A percentile compares a stretch with the other conserved stretches of the same genome.
These are phyloP conservation scores for Psilocybe subaeruginosa DNA, from an alignment of 768 basidiomycete species.

Conservation along the genomic window DNA sequence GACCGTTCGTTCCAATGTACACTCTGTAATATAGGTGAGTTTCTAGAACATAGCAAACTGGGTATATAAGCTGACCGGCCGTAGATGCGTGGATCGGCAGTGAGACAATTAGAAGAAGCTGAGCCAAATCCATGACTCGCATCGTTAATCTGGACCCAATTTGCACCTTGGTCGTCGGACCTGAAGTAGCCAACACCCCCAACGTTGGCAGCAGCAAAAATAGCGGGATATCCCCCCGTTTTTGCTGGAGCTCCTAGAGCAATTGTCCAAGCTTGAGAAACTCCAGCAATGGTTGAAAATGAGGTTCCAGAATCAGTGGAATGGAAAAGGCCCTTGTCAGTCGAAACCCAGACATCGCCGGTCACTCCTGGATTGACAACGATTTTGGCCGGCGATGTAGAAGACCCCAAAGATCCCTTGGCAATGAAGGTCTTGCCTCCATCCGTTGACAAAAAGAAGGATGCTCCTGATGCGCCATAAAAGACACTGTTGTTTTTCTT, in stretches of 20 bases:
- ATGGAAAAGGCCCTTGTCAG: constrained; percentile 60
- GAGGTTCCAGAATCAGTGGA: constrained; percentile 53
- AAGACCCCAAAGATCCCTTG: constrained; percentile 47
- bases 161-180: constrained; percentile 56
- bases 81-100: constrained; percentile 56
- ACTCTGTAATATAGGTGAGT: constrained; percentile 36
- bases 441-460: constrained; percentile 64
- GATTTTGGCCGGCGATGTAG: constrained; percentile 52
- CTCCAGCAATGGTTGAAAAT: constrained; percentile 49
- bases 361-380: constrained; percentile 55
- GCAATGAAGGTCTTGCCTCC: constrained; percentile 54
- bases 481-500: constrained; percentile 59
- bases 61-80: constrained; percentile 43
- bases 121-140: constrained; percentile 60
- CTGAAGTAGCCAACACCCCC: constrained; percentile 55
- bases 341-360: constrained; percentile 69
- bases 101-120: constrained; percentile 45
- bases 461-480: constrained; percentile 58
- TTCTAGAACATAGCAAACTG: background rate
- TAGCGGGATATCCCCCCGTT: constrained; percentile 51
- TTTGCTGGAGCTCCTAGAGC: constrained; percentile 56
- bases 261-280: constrained; percentile 58
- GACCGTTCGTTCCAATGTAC: constrained; percentile 64
- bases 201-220: constrained; percentile 59
- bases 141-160: constrained; percentile 65